Evolutionary conservation across 371 early-diverging fungal genomes (phyloP).

Genomic region (Thermomucor indicae-seudaticae): DNA sequence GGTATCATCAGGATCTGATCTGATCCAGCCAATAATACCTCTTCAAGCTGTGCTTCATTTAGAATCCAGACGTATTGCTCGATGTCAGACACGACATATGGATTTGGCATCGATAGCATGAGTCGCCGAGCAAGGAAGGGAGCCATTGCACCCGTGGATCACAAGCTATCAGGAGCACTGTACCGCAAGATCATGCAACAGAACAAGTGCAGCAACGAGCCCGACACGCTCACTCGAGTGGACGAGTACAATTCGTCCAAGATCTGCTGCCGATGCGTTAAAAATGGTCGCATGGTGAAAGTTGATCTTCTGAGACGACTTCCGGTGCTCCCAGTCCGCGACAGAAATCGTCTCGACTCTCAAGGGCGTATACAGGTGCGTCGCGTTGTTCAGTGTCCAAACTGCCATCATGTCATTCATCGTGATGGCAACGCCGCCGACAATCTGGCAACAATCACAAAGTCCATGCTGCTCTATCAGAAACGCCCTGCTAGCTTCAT

Average conservation of each 20-base stretch:
- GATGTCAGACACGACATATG: too few relatives aligned
- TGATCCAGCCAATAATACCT: too few relatives aligned
- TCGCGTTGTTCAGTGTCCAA: not conserved
- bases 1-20: too few relatives aligned
- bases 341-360: not conserved
- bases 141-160: too few relatives aligned
- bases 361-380: not conserved
- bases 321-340: not conserved
- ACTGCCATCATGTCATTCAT: not conserved
- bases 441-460: too few relatives aligned
- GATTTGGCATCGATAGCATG: not conserved
- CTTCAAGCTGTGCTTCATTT: too few relatives aligned
- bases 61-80: too few relatives aligned
- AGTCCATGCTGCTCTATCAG: not conserved
- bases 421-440: not conserved
- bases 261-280: too few relatives aligned
- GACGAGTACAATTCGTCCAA: not conserved
- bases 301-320: not conserved
- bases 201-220: not conserved
- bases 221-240: not conserved
- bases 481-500: not conserved
- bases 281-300: not conserved
- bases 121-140: too few relatives aligned
- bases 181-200: not conserved
- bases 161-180: not conserved